Conservation (phyloP, 2,329 filamentous ascomycete species). For the Colletotrichum scovillei region DNA sequence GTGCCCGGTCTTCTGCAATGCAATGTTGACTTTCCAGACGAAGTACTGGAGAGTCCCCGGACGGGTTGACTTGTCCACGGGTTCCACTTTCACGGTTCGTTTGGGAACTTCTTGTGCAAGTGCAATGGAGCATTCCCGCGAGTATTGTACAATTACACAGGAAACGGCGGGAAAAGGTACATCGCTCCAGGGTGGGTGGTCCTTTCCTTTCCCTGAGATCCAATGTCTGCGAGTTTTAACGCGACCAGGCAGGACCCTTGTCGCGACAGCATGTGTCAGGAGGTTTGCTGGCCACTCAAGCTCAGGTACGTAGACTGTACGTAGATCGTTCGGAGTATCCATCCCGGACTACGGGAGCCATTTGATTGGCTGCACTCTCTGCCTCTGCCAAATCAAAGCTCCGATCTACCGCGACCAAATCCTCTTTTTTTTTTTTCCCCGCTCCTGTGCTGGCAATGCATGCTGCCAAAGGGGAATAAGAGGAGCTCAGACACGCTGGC, state of each 20-base stretch:
- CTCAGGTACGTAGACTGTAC: not conserved
- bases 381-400: slow-evolving; percentile 20
- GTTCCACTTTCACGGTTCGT: slow-evolving; percentile 24
- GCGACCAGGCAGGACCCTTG: slow-evolving; percentile 42
- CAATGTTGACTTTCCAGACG: slow-evolving; percentile 34
- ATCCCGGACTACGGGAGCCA: slow-evolving; percentile 19
- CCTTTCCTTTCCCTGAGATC: slow-evolving; percentile 8
- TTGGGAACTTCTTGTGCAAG: not conserved
- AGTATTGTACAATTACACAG: not conserved
- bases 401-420: not conserved
- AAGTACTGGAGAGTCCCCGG: slow-evolving; percentile 3
- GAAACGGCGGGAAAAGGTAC: slow-evolving; percentile 21
- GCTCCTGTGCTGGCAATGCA: not conserved
- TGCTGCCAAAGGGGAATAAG: not conserved
- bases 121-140: not conserved
- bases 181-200: not conserved
- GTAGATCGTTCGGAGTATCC: not conserved
- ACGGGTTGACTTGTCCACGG: slow-evolving; percentile 22
- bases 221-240: slow-evolving; percentile 29
- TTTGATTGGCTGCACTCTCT: slow-evolving; percentile 32
- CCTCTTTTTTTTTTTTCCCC: not conserved
- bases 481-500: slow-evolving; percentile 30
- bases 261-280: slow-evolving; percentile 49
- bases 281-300: slow-evolving; percentile 38
- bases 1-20: not conserved